phyloP scores from a whole-genome alignment of 1,139 yeast species.

The Scheffersomyces stambukii region DNA sequence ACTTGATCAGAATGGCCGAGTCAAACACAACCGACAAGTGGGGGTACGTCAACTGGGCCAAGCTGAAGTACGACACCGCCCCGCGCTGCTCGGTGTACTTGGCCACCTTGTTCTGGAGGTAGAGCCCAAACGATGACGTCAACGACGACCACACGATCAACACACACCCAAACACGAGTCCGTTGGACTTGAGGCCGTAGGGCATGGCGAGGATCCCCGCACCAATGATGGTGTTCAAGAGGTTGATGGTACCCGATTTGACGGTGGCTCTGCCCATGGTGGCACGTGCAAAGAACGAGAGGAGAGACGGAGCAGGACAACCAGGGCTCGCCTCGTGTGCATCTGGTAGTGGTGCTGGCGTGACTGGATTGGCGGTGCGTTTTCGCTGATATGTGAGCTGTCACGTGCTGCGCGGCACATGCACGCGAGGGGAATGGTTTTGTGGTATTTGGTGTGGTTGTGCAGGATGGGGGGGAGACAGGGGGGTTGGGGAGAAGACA shows the following conservation, averaged over 20 bases:
- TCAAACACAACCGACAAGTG: conserved; percentile 44
- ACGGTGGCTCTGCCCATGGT: conserved; percentile 35
- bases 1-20: conserved; percentile 54
- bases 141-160: conserved; percentile 45
- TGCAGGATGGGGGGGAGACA: too few species aligned
- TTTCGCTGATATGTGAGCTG: background rate
- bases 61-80: conserved; percentile 49
- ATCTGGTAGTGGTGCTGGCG: too few species aligned
- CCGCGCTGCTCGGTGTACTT: conserved; percentile 47
- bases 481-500: too few species aligned
- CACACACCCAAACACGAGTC: conserved; percentile 43
- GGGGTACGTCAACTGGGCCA: conserved; percentile 53
- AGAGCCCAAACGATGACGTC: conserved; percentile 51
- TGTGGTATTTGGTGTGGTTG: too few species aligned
- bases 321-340: too few species aligned
- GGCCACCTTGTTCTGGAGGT: conserved; percentile 48
- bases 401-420: background rate
- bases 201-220: conserved; percentile 60
- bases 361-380: too few species aligned
- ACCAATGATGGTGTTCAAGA: conserved; percentile 52
- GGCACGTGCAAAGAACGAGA: background rate
- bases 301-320: background rate
- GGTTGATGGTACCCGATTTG: conserved; percentile 48
- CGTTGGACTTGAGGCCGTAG: conserved; percentile 48
- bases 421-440: too few species aligned